phyloP scores from a whole-genome alignment of 2,329 filamentous ascomycete species.

The Pyrenophora graminea region DNA sequence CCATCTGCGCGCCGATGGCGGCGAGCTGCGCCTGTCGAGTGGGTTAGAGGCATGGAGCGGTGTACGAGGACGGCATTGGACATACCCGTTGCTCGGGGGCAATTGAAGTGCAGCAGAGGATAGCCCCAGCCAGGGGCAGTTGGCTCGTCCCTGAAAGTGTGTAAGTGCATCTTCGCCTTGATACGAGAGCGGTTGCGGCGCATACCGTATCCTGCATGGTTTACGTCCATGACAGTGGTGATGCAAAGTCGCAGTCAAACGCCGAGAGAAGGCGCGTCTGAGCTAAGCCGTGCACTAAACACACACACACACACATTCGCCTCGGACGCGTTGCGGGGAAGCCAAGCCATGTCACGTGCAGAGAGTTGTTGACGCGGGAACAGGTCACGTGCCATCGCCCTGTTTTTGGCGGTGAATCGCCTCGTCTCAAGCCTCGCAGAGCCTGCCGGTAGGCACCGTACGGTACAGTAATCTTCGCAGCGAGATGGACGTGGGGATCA shows the following conservation, averaged over 20 bases:
- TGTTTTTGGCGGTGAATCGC: too few relatives aligned
- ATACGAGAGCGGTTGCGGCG: not conserved
- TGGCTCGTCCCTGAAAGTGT: slow-evolving; percentile 35
- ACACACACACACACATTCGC: not conserved
- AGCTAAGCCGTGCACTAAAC: slow-evolving; percentile 9
- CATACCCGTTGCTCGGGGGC: slow-evolving; percentile 74
- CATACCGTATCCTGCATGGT: slow-evolving; percentile 37
- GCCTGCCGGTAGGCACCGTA: too few relatives aligned
- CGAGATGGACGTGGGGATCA: not conserved
- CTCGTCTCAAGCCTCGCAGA: too few relatives aligned
- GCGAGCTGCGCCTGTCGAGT: slow-evolving; percentile 58
- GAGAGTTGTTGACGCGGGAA: not conserved
- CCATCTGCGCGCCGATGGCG: slow-evolving; percentile 74
- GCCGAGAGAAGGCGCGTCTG: slow-evolving; percentile 18
- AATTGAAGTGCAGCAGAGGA: slow-evolving; percentile 88
- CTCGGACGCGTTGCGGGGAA: slow-evolving; percentile 26
- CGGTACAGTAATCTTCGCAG: not conserved
- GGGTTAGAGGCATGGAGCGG: slow-evolving; percentile 6
- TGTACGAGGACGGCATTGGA: not conserved
- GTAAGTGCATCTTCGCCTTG: slow-evolving; percentile 11
- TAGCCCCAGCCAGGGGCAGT: slow-evolving; percentile 60
- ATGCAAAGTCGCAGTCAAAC: slow-evolving; percentile 17
- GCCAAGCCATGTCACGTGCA: slow-evolving; percentile 4
- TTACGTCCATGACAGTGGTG: slow-evolving; percentile 30
- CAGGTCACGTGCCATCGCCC: not conserved